These are phyloP conservation scores for Biscutella laevigata DNA, from an alignment of 441 rosid species.

Conservation along the genomic window DNA sequence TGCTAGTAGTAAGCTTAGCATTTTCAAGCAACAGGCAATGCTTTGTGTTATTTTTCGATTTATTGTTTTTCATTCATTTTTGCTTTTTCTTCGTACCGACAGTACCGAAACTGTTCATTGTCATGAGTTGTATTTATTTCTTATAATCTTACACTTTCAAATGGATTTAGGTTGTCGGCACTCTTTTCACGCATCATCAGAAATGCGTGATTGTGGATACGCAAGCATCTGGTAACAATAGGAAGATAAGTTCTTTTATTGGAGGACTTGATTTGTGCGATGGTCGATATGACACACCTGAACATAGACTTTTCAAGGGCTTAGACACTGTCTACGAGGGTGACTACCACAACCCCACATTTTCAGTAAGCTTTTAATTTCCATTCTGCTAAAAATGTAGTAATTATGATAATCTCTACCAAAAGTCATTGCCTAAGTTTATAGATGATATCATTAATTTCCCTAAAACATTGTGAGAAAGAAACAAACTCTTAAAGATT, in stretches of 20 bases:
- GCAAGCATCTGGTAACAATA: slow-evolving; percentile 64
- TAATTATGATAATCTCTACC: no score
- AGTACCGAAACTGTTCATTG: not conserved
- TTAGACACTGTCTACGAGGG: slow-evolving; percentile 49
- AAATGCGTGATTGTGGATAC: slow-evolving; percentile 83
- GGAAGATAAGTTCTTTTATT: slow-evolving; percentile 61
- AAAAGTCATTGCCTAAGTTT: no score
- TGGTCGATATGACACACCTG: slow-evolving; percentile 86
- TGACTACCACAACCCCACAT: slow-evolving; percentile 75
- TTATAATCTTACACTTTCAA: not conserved
- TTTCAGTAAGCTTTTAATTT: slow-evolving; percentile 43
- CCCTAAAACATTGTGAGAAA: no score
- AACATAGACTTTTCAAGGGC: slow-evolving; percentile 56
- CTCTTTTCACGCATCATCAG: slow-evolving; percentile 81
- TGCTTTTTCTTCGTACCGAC: not conserved
- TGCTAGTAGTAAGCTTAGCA: slow-evolving; percentile 95
- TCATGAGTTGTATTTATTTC: no score
- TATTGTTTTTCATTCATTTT: not conserved
- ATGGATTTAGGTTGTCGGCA: slow-evolving; percentile 67
- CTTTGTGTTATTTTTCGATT: slow-evolving; percentile 30
- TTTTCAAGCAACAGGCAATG: slow-evolving; percentile 93
- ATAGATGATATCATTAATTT: no score
- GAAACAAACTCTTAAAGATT: no score
- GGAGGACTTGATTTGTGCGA: slow-evolving; percentile 92
- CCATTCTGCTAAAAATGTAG: not conserved